Evolutionary conservation across 2,329 filamentous ascomycete species (phyloP).

Genomic region (Epichloe festucae): DNA sequence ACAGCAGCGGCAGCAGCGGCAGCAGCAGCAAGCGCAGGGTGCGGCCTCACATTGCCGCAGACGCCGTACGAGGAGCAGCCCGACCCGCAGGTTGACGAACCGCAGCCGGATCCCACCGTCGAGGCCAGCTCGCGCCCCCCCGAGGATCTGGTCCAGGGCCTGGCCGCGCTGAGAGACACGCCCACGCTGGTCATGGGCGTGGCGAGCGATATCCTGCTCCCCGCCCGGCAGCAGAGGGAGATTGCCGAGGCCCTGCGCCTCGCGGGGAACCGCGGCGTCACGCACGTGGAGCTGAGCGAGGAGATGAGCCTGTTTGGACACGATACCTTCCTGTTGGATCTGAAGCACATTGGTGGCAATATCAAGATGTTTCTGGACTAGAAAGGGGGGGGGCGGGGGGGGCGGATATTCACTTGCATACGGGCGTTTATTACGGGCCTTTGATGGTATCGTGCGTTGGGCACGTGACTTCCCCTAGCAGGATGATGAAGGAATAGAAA

Average conservation of each 20-base stretch:
- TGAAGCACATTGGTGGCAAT: conserved; percentile 81
- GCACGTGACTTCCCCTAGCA: no score
- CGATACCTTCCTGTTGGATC: conserved; percentile 86
- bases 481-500: no score
- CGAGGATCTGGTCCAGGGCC: conserved; percentile 64
- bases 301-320: conserved; percentile 92
- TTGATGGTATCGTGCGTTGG: no score
- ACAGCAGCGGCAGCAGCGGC: no score
- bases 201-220: conserved; percentile 90
- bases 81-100: conserved; percentile 26
- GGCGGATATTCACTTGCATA: no score
- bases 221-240: conserved; percentile 94
- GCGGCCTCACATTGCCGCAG: conserved; percentile 71
- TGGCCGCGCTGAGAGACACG: conserved; percentile 58
- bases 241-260: conserved; percentile 71
- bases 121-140: conserved; percentile 41
- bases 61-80: conserved; percentile 78
- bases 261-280: conserved; percentile 68
- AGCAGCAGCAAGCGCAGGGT: background rate
- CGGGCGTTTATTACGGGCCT: no score
- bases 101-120: conserved; percentile 7
- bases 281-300: conserved; percentile 83
- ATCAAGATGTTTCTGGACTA: conserved; percentile 58
- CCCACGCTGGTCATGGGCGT: conserved; percentile 86
- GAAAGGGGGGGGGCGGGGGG: no score